Evolutionary conservation across 2,329 filamentous ascomycete genomes (phyloP).

Genomic region (Pseudofabraea citricarpa): DNA sequence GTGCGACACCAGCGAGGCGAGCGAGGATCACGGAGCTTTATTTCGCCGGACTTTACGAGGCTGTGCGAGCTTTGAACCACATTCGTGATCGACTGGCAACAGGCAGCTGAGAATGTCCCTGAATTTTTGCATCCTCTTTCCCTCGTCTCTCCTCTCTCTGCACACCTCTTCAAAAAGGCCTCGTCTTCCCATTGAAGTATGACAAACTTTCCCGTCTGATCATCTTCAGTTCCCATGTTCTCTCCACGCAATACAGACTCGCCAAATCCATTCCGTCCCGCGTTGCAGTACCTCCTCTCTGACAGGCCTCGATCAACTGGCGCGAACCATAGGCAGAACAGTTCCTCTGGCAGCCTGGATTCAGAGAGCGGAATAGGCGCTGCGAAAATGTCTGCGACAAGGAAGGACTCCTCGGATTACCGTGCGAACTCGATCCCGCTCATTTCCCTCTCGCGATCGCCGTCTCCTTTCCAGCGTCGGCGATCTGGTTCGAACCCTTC

Average conservation of each 20-base stretch:
- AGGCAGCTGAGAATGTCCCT: no score
- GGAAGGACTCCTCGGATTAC: constrained; percentile 24
- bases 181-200: no score
- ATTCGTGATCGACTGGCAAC: no score
- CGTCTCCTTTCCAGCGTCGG: constrained; percentile 38
- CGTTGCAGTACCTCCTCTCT: constrained; percentile 31
- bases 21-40: no score
- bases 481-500: constrained; percentile 34
- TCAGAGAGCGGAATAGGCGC: constrained; percentile 14
- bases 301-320: constrained; percentile 12
- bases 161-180: no score
- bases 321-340: constrained; percentile 17
- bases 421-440: constrained; percentile 35
- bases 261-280: constrained; percentile 31
- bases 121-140: no score
- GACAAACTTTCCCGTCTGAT: no score
- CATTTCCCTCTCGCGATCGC: constrained; percentile 38
- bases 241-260: constrained; percentile 24
- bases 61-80: no score
- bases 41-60: no score
- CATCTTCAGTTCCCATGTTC: constrained; percentile 23
- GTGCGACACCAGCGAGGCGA: no score
- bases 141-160: no score
- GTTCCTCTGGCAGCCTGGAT: constrained; percentile 21
- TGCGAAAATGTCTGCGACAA: constrained; percentile 19